Conservation (phyloP, 148 eudicot genomes). For the Fagopyrum esculentum region DNA sequence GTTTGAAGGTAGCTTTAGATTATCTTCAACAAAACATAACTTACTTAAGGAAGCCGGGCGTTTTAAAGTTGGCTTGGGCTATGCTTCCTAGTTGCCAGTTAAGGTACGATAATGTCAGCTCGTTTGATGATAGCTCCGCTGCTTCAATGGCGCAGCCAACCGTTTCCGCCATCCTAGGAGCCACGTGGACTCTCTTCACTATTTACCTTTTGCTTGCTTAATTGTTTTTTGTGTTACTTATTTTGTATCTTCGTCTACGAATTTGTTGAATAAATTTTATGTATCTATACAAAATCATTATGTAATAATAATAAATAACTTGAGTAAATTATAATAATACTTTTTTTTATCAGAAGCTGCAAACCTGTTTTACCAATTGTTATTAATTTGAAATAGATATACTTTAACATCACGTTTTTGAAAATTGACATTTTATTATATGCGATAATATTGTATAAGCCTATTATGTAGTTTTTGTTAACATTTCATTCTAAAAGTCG, state of each 20-base stretch:
- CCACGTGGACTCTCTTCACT: not conserved
- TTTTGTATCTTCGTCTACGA: not conserved
- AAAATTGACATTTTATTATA: no score
- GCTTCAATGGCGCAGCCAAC: not conserved
- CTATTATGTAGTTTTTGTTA: no score
- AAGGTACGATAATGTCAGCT: conserved; percentile 2
- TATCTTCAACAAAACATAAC: not conserved
- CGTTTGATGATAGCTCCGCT: not conserved
- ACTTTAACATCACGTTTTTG: no score
- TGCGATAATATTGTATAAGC: no score
- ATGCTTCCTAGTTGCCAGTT: conserved; percentile 7
- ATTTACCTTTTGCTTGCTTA: not conserved
- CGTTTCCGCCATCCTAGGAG: not conserved
- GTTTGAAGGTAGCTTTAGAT: conserved; percentile 12
- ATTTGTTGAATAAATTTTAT: not conserved
- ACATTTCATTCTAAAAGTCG: no score
- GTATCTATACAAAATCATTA: no score
- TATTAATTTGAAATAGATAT: no score
- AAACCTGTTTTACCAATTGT: no score
- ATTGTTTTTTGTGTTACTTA: not conserved
- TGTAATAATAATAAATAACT: not conserved
- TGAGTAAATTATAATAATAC: no score
- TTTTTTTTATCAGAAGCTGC: no score
- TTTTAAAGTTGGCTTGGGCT: not conserved
- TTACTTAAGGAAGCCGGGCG: not conserved